phyloP scores from a whole-genome alignment of 768 basidiomycete species.

The Termitomyces sp. region DNA sequence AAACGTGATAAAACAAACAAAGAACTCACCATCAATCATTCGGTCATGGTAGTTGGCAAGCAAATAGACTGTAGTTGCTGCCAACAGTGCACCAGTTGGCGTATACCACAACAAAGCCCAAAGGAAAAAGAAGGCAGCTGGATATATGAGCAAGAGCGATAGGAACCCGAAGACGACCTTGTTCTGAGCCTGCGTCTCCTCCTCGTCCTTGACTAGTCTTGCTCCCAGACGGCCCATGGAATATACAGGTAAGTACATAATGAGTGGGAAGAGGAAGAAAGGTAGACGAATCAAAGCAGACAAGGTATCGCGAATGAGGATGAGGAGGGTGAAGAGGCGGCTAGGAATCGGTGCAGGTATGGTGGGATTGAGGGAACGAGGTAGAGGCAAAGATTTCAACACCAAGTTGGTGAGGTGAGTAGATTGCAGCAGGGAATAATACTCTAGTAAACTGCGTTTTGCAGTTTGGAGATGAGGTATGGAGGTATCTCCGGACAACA shows the following conservation, averaged over 20 bases:
- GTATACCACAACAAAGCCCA: slow-evolving; percentile 84
- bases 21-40: slow-evolving; percentile 75
- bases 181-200: slow-evolving; percentile 96
- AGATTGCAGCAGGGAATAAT: slow-evolving; percentile 81
- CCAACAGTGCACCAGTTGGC: slow-evolving; percentile 65
- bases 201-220: slow-evolving; percentile 72
- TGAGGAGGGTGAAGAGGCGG: slow-evolving; percentile 72
- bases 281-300: slow-evolving; percentile 70
- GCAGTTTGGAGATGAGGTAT: slow-evolving; percentile 55
- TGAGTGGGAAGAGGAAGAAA: slow-evolving; percentile 83
- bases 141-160: slow-evolving; percentile 71
- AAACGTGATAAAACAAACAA: slow-evolving; percentile 6
- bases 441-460: slow-evolving; percentile 72
- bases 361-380: slow-evolving; percentile 77
- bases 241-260: slow-evolving; percentile 85
- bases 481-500: slow-evolving; percentile 69
- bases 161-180: slow-evolving; percentile 88
- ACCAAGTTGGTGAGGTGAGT: slow-evolving; percentile 83
- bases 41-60: slow-evolving; percentile 84
- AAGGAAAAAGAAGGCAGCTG: slow-evolving; percentile 75
- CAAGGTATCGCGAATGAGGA: slow-evolving; percentile 77
- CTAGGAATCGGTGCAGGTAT: slow-evolving; percentile 73
- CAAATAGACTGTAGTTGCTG: slow-evolving; percentile 64
- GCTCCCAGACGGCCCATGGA: slow-evolving; percentile 74
- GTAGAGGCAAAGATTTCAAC: slow-evolving; percentile 79